These are phyloP conservation scores for Xerocomus amazonicus DNA, from an alignment of 1,284 basidiomycete genomes.

Conservation along the genomic window DNA sequence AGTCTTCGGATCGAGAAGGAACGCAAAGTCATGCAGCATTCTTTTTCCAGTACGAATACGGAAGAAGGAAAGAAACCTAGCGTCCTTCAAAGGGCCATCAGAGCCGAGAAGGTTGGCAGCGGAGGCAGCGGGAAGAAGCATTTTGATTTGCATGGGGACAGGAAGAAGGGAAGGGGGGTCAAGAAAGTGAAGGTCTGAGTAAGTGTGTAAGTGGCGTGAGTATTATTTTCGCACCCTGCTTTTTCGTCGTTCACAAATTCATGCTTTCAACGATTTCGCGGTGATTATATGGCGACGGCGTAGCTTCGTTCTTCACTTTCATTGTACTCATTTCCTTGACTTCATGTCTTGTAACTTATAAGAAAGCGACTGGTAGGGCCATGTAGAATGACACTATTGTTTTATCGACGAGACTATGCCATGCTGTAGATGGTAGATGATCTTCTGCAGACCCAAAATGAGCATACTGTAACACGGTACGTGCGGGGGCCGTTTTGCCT, in stretches of 20 bases:
- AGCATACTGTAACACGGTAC: too few species aligned
- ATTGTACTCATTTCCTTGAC: not conserved
- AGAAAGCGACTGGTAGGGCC: too few species aligned
- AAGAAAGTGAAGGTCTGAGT: slow-evolving; percentile 21
- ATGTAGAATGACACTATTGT: too few species aligned
- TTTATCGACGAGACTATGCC: too few species aligned
- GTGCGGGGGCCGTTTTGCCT: too few species aligned
- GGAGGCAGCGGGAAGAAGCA: slow-evolving; percentile 3
- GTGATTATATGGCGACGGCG: not conserved
- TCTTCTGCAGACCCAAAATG: too few species aligned
- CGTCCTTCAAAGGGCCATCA: slow-evolving; percentile 17
- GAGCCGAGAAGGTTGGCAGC: not conserved
- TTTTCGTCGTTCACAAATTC: slow-evolving; percentile 2
- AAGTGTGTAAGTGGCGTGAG: slow-evolving; percentile 1
- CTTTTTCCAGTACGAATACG: slow-evolving; percentile 2
- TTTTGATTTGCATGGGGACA: not conserved
- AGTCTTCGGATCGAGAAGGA: slow-evolving; percentile 27
- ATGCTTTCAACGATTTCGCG: slow-evolving; percentile 13
- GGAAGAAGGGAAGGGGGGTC: slow-evolving; percentile 5
- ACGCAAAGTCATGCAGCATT: slow-evolving; percentile 19
- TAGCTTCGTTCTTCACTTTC: slow-evolving; percentile 14
- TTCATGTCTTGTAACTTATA: too few species aligned
- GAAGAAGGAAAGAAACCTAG: slow-evolving; percentile 24
- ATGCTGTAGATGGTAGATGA: too few species aligned
- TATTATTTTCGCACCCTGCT: not conserved